Percentiles rank a stretch among this genome's conserved stretches.
Conservation (phyloP, 805 yeast genomes). For the Teunomyces lycoperdinae region DNA sequence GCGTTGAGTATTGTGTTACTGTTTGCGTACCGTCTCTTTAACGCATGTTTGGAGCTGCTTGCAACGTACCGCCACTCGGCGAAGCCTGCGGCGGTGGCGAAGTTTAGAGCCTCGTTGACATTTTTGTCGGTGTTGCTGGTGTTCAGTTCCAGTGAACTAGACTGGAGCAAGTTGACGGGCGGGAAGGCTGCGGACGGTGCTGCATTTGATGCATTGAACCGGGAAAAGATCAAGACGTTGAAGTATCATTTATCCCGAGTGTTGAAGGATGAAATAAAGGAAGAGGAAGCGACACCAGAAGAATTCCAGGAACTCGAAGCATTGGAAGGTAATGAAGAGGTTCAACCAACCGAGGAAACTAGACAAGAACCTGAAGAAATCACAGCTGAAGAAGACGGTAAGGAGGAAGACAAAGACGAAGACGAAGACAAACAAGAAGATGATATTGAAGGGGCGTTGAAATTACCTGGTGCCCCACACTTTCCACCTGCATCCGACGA, state of each 20-base stretch:
- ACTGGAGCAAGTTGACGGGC: constrained; percentile 33
- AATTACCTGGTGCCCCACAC: constrained; percentile 40
- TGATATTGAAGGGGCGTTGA: constrained; percentile 7
- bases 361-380: background rate
- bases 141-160: constrained; percentile 27
- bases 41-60: constrained; percentile 28
- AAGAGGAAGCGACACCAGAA: constrained; percentile 24
- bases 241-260: constrained; percentile 38
- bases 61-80: too few relatives aligned
- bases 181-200: constrained; percentile 26
- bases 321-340: too few relatives aligned
- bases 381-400: background rate
- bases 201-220: constrained; percentile 25
- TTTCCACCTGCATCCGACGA: constrained; percentile 27
- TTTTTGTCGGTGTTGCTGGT: constrained; percentile 29
- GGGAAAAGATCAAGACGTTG: constrained; percentile 32
- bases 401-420: background rate
- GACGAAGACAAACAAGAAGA: background rate
- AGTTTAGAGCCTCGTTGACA: constrained; percentile 34
- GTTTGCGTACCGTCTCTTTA: constrained; percentile 36
- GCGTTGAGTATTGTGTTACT: constrained; percentile 28
- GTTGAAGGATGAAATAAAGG: constrained; percentile 34
- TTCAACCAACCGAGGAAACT: too few relatives aligned
- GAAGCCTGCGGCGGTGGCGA: constrained; percentile 21
- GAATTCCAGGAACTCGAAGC: constrained; percentile 5